Conservation (phyloP, 1,139 yeast species). For the Pichia sp. region DNA sequence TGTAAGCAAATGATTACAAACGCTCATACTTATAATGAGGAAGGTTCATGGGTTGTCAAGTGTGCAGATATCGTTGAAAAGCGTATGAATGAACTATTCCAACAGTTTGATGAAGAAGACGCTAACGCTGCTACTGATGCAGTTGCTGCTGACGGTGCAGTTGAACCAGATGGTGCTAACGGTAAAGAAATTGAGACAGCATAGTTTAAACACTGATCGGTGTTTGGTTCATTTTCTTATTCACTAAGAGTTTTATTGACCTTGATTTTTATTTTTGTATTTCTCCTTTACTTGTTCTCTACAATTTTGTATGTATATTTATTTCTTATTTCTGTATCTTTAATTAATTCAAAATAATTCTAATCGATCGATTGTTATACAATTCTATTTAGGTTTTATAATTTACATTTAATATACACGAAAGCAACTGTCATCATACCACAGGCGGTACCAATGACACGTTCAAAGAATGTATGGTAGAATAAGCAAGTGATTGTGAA, state of each 20-base stretch:
- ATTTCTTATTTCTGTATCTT: not conserved
- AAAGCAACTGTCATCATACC: slow-evolving; percentile 45
- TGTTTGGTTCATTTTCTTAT: no score
- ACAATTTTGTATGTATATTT: not conserved
- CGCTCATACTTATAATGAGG: slow-evolving; percentile 87
- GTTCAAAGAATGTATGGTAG: slow-evolving; percentile 61
- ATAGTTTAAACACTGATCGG: not conserved
- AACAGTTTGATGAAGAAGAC: slow-evolving; percentile 16
- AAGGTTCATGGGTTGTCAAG: slow-evolving; percentile 76
- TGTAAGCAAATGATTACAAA: slow-evolving; percentile 76
- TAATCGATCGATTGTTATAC: not conserved
- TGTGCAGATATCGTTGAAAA: slow-evolving; percentile 72
- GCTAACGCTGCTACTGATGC: not conserved
- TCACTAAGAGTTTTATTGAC: no score
- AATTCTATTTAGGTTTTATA: not conserved
- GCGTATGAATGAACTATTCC: slow-evolving; percentile 13
- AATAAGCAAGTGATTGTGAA: slow-evolving; percentile 54
- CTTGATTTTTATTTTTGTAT: not conserved
- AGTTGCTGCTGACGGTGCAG: not conserved
- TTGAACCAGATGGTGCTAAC: not conserved
- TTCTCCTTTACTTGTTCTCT: not conserved
- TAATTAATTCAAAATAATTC: not conserved
- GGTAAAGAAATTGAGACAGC: not conserved
- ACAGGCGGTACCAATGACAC: slow-evolving; percentile 47
- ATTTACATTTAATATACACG: slow-evolving; percentile 29